These are phyloP conservation scores for Emmonsiellopsis sp. DNA, from an alignment of 2,329 filamentous ascomycete genomes.

Conservation along the genomic window DNA sequence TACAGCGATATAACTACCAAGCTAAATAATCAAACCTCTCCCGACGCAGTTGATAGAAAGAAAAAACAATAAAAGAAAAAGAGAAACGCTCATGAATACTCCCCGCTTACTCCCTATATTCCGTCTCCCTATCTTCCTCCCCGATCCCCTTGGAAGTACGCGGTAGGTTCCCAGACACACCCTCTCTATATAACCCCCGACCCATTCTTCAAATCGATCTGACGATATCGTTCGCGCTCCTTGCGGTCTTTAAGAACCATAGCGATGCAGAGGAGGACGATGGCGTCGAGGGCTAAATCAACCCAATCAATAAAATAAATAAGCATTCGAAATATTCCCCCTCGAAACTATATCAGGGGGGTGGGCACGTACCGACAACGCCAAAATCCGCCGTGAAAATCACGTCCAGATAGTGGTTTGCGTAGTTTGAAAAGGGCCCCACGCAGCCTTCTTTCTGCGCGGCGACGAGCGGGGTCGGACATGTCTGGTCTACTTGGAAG, in stretches of 20 bases:
- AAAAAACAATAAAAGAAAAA: too few relatives aligned
- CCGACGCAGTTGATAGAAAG: too few relatives aligned
- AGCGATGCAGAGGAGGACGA: constrained; percentile 61
- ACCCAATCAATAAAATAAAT: not conserved
- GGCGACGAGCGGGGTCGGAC: constrained; percentile 61
- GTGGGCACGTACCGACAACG: constrained; percentile 52
- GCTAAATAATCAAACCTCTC: too few relatives aligned
- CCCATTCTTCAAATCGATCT: constrained; percentile 72
- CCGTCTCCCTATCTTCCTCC: too few relatives aligned
- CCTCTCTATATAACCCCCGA: constrained; percentile 39
- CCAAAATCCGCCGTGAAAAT: constrained; percentile 75
- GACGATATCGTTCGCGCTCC: constrained; percentile 67
- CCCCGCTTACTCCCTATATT: too few relatives aligned
- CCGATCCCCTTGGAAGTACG: too few relatives aligned
- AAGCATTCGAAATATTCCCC: not conserved
- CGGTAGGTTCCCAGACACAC: too few relatives aligned
- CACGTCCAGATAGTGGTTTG: constrained; percentile 62
- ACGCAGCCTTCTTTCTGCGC: constrained; percentile 63
- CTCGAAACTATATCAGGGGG: too few relatives aligned
- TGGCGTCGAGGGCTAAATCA: constrained; percentile 48
- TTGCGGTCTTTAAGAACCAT: constrained; percentile 74
- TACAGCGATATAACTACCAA: too few relatives aligned
- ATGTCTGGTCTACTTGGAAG: constrained; percentile 61
- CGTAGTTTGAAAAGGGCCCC: constrained; percentile 56
- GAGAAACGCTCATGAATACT: too few relatives aligned